Percentiles rank a stretch among this genome's conserved stretches.
Evolutionary conservation across 2,329 filamentous ascomycete genomes (phyloP).

Genomic region (Trichoderma gracile): DNA sequence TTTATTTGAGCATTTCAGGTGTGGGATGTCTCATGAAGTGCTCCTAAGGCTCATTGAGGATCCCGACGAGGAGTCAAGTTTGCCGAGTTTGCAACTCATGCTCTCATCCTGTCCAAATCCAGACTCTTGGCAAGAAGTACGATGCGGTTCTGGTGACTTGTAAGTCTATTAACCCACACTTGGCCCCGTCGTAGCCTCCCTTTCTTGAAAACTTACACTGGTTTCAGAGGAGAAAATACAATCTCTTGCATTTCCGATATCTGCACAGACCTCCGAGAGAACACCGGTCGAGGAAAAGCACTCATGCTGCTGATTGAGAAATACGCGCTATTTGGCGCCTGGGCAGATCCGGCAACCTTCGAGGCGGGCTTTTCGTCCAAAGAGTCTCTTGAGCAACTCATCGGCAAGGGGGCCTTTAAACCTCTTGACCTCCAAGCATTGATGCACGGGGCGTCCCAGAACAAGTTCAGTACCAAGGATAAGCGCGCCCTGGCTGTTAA

Average conservation of each 20-base stretch:
- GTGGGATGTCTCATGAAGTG: not conserved
- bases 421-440: not conserved
- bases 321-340: not conserved
- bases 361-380: not conserved
- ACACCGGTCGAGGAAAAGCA: not conserved
- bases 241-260: not conserved
- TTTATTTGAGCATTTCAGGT: constrained; percentile 15
- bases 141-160: not conserved
- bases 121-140: not conserved
- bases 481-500: constrained; percentile 25
- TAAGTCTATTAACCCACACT: not conserved
- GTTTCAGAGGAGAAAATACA: not conserved
- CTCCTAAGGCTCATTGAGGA: not conserved
- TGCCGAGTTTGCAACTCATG: not conserved
- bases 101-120: not conserved
- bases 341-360: not conserved
- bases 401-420: constrained; percentile 17
- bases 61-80: not conserved
- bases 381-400: constrained; percentile 24
- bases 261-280: not conserved
- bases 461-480: constrained; percentile 9
- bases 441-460: not conserved
- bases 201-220: not conserved
- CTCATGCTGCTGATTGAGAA: constrained; percentile 1
- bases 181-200: too few species aligned